A percentile compares a stretch with the other conserved stretches of the same genome.
These are phyloP conservation scores for Xylaria palmicola DNA, from an alignment of 495 filamentous ascomycete species.

Conservation along the genomic window DNA sequence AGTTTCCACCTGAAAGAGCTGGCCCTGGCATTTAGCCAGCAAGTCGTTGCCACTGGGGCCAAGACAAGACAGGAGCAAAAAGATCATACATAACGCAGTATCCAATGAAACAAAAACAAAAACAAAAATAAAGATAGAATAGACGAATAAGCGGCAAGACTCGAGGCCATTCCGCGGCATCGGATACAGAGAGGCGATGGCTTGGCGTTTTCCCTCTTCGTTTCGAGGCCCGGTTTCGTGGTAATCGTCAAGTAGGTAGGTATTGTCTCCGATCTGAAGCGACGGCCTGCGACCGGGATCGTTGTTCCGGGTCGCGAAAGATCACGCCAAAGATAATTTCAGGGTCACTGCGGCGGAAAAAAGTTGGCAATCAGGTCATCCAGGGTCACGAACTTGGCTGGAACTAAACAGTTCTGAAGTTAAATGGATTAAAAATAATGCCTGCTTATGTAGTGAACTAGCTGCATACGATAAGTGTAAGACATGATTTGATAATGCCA, in stretches of 20 bases:
- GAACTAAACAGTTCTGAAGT: too few relatives aligned
- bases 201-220: background rate
- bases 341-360: background rate
- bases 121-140: too few relatives aligned
- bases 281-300: background rate
- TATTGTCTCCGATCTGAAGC: background rate
- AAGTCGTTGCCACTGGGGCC: too few relatives aligned
- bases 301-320: background rate
- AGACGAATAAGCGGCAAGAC: background rate
- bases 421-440: too few relatives aligned
- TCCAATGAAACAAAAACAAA: too few relatives aligned
- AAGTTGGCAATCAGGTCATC: background rate
- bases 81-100: too few relatives aligned
- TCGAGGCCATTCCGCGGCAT: background rate
- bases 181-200: background rate
- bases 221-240: background rate
- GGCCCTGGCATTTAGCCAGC: slow-evolving; percentile 11
- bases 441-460: too few relatives aligned
- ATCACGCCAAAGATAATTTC: background rate
- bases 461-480: too few relatives aligned
- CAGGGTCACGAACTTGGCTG: too few relatives aligned
- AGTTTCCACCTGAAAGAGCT: slow-evolving; percentile 4
- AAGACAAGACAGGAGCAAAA: too few relatives aligned
- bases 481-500: background rate
- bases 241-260: background rate